phyloP scores from a whole-genome alignment of 306 rosid species.

The Cucurbita ficifolia region DNA sequence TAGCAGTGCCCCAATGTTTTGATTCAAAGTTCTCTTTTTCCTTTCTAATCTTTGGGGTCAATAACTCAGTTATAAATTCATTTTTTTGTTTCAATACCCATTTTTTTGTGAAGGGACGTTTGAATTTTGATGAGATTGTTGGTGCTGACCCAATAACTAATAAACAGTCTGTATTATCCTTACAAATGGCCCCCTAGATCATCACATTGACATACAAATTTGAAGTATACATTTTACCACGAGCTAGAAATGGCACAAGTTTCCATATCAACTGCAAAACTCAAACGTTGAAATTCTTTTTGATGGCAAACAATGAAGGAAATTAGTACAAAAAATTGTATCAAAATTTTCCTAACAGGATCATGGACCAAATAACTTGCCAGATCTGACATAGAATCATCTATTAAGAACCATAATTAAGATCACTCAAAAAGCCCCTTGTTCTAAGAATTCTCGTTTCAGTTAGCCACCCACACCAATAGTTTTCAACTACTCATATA shows the following conservation, averaged over 20 bases:
- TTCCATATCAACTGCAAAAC: background rate
- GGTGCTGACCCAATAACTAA: background rate
- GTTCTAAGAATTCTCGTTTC: background rate
- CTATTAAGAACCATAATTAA: background rate
- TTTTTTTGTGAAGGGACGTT: background rate
- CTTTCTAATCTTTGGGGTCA: background rate
- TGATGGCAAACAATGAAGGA: background rate
- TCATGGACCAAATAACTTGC: background rate
- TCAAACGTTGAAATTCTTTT: background rate
- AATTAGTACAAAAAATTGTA: background rate
- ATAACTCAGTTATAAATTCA: background rate
- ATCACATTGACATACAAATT: background rate
- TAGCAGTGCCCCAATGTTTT: conserved; percentile 8
- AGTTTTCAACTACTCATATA: background rate
- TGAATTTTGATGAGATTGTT: background rate
- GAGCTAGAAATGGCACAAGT: background rate
- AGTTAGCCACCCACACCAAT: background rate
- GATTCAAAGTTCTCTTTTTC: background rate
- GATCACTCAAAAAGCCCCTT: background rate
- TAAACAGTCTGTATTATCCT: background rate
- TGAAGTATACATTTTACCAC: background rate
- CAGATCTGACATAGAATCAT: background rate
- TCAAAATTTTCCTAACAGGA: background rate
- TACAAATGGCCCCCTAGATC: background rate
- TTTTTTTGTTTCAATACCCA: conserved; percentile 2